Evolutionary conservation across 805 yeast species (phyloP).

Genomic region (Millerozyma acaciae): DNA sequence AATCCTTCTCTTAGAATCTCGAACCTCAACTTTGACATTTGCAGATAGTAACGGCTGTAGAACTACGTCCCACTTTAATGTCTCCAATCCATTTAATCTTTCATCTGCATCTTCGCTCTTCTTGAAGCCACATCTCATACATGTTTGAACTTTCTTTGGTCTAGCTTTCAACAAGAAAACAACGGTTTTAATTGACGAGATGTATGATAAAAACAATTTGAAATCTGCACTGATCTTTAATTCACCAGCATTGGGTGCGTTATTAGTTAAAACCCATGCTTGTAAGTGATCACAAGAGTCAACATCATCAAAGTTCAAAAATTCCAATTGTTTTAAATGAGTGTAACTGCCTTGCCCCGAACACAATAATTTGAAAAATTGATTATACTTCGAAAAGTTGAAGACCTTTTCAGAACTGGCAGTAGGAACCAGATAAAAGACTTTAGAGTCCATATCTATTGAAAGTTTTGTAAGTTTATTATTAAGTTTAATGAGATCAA

Average conservation of each 20-base stretch:
- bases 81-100: slow-evolving; percentile 7
- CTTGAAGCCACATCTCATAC: slow-evolving; percentile 32
- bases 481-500: slow-evolving; percentile 41
- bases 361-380: slow-evolving; percentile 29
- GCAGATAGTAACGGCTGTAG: slow-evolving; percentile 15
- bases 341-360: slow-evolving; percentile 31
- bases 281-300: slow-evolving; percentile 13
- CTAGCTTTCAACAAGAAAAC: slow-evolving; percentile 22
- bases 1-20: neutral
- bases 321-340: slow-evolving; percentile 20
- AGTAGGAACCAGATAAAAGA: slow-evolving; percentile 28
- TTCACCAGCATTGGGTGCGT: too few species aligned
- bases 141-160: slow-evolving; percentile 20
- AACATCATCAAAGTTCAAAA: slow-evolving; percentile 31
- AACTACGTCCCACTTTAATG: slow-evolving; percentile 16
- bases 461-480: slow-evolving; percentile 32
- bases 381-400: slow-evolving; percentile 28
- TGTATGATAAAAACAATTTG: slow-evolving; percentile 13
- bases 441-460: slow-evolving; percentile 47
- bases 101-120: slow-evolving; percentile 9
- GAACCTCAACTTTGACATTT: too few species aligned
- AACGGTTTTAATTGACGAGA: slow-evolving; percentile 18
- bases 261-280: too few species aligned
- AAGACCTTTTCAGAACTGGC: slow-evolving; percentile 17
- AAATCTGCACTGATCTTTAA: slow-evolving; percentile 1